Base-by-base conservation (phyloP, 176 grass and related monocot genomes). In the Cenchrus americanus region DNA sequence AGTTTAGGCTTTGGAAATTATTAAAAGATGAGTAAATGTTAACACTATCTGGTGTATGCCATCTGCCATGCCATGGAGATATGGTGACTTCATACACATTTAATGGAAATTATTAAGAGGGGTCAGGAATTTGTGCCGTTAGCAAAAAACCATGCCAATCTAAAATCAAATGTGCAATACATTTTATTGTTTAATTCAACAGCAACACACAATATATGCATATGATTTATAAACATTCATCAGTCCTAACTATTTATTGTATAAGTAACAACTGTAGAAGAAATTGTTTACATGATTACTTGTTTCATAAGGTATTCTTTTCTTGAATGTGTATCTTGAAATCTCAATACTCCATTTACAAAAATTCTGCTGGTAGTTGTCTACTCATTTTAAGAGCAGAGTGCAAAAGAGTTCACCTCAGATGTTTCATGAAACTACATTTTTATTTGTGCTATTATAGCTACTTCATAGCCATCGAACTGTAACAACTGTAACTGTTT, bases 41-140 rank as follows among this genome's bases (percentile, higher is more conserved):
- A 55, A 87, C 71, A 72, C 37, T 62, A 77, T 37, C 8, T 64
- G 64, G 67, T 44, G 26, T 37, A 3, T 37, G 34, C 4, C 34
- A 37, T 47, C 7, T 43, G 60, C 55, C 62, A 66, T 78, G 34
- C 67, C 70, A 73, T 72, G 37, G 14, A 83, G 66, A 61, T 61
- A 60, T 50, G 8, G 8, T 23, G 14, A 74, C 43, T 84, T 74
- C 40, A 50, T 50, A 12, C 40, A 80, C 24, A 49, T 74, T 64
- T 23, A 65, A n/a, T n/a, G n/a, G n/a, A n/a, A n/a, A n/a, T n/a
- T n/a, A n/a, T n/a, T n/a, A n/a, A 51, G 18, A 71, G 19, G 18
- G 30, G 11, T 14, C 2, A 24, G 8, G 26, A 30, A 57, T 26
- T 71, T 71, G 34, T 19, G 32, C 5, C 60, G 57, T 26, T 24